Base-by-base conservation (phyloP, 2,329 filamentous ascomycete species). In the Penicillium paneum region DNA sequence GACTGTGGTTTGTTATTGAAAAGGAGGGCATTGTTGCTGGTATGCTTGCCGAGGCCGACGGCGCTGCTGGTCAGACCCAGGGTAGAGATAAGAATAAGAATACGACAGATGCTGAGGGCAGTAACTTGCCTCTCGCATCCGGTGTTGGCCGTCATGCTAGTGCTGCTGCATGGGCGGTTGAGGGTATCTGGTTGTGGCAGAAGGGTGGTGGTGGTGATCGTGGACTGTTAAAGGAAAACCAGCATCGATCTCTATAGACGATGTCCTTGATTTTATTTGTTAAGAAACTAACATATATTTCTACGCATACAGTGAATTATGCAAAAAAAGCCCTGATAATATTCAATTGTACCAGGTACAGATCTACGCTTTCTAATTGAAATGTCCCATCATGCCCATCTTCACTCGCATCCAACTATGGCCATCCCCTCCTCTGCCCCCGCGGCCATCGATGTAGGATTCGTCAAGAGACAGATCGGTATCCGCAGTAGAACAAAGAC, bases 131-230 rank as follows among this genome's bases (percentile, higher is more conserved):
- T 29, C 49, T 58, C 41, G 60, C 58, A 3, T 69, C 66, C 6
- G 64, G 69, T 6, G 64, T 75, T 56, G 72, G 74, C 6, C 68
- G 86, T 0, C 92, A 97, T 78, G 78, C 88, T 55, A 93, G 90
- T 54, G 90, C 90, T 46, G 84, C 86, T 65, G 87, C 88, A 0
- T 96, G 92, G 79, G 92, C 93, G 11, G 86, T 88, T 3, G 93
- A 97, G 72, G 92, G 91, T 1, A 76, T 97, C 15, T 97, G 93
- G 92, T 73, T 96, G 57, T 92, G 90, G 90, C 61, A 88, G 79
- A 68, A 88, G 79, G 89, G 89, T 68, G 83, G 74, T 74, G 79
- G 77, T 73, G 70, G 74, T 24, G 73, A 76, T 57, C 64, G 74
- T 46, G 72, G 74, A 1, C 61, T 78, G 5, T 56, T 71, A 54